phyloP scores from a whole-genome alignment of 2,329 filamentous ascomycete species.

The Fusarium marasasianum region DNA sequence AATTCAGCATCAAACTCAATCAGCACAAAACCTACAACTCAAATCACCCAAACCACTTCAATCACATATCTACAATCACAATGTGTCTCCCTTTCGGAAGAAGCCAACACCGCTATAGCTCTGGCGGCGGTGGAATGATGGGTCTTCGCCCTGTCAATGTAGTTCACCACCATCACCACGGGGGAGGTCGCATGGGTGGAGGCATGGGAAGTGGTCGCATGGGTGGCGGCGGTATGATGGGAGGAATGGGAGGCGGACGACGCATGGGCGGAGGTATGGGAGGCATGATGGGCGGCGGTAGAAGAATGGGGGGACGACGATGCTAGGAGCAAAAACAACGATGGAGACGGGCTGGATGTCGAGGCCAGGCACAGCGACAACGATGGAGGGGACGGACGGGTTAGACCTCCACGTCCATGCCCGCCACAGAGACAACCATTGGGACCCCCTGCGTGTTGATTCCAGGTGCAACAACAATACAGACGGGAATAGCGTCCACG shows the following conservation, averaged over 20 bases:
- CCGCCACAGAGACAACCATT: neutral
- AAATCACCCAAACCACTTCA: neutral
- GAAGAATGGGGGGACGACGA: slow-evolving; percentile 9
- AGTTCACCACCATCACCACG: slow-evolving; percentile 18
- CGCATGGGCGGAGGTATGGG: neutral
- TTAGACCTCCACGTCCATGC: neutral
- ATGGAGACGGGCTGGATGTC: neutral
- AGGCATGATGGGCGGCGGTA: neutral
- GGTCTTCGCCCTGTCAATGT: slow-evolving; percentile 8
- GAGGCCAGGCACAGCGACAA: neutral
- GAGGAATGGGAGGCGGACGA: slow-evolving; percentile 12
- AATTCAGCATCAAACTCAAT: neutral
- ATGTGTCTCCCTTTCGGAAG: slow-evolving; percentile 19
- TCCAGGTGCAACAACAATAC: neutral
- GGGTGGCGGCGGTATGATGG: slow-evolving; percentile 13
- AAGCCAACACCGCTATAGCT: neutral
- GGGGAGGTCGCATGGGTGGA: neutral
- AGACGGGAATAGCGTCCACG: neutral
- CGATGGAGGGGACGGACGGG: neutral
- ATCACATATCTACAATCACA: neutral
- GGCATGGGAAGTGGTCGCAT: slow-evolving; percentile 11
- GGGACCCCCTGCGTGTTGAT: neutral
- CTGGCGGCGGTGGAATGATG: slow-evolving; percentile 12
- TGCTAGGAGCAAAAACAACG: neutral
- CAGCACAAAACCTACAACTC: neutral